Base-by-base conservation (phyloP, 306 rosid genomes). In the Rosa lucieae region DNA sequence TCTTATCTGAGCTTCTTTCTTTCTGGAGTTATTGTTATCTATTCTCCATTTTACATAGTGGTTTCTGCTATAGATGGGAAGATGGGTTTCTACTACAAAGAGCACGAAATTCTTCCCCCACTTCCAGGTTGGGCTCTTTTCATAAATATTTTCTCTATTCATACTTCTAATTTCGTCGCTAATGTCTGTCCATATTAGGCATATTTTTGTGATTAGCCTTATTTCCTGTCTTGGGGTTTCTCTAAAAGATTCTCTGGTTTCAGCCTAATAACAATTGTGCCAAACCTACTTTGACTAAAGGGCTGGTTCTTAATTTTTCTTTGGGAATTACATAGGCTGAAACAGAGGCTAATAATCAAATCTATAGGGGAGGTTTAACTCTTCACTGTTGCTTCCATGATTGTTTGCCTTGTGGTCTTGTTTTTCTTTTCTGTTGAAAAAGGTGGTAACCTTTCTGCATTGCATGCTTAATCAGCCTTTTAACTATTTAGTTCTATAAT, bases 61-160 rank as follows among this genome's bases (percentile, higher is more conserved):
- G 58, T 78, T 83, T 79, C 13, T 82, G 66, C 35, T 46, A 65
- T 47, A 95, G 99, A 86, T 85, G 98, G 99, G 65, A 93, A 89
- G 87, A 51, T 95, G 44, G 99, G 99, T 62, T 95, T 93, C 90
- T 95, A 91, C 89, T 95, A 90, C 89, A 95, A 93, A 89, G 99
- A 95, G 72, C 96, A 91, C 83, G 99, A 95, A 86, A 95, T 95
- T 82, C 85, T 95, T 65, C 99, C 99, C 76, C 99, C 97, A 20
- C 98, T 95, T 65, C 99, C 99, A 85, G 98, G 99, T 94, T 23
- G 10, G 82, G 39, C 21, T 77, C 52, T 59, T 75, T 43, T n/a
- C 35, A 42, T 74, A 10, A 39, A 70, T 49, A 32, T 32, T 2
- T 32, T 20, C 39, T 58, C 18, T 35, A 14, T 42, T 14, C n/a